Percentiles rank a stretch among this genome's conserved stretches.
Conservation (phyloP, 2,329 filamentous ascomycete genomes). For the Amphichorda felina region DNA sequence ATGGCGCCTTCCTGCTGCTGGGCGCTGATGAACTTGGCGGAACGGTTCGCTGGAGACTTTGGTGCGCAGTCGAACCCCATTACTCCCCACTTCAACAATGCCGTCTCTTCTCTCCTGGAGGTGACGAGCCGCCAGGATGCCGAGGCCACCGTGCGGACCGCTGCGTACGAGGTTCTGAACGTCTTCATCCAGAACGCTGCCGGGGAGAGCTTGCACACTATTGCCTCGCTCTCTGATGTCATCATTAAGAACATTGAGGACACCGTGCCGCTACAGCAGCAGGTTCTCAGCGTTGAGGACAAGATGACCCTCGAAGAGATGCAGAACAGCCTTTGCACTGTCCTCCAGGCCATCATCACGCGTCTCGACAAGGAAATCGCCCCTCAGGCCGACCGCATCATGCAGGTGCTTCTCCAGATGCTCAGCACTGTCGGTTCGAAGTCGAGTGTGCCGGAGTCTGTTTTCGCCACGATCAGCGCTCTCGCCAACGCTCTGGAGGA, state of each 20-base stretch:
- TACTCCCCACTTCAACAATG: conserved; percentile 86
- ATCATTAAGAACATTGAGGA: conserved; percentile 85
- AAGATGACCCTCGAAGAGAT: conserved; percentile 94
- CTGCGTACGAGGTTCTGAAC: conserved; percentile 93
- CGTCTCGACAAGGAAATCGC: conserved; percentile 84
- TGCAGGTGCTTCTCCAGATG: conserved; percentile 76
- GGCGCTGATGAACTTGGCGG: conserved; percentile 96
- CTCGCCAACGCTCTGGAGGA: conserved; percentile 84
- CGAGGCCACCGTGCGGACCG: conserved; percentile 83
- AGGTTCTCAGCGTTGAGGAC: conserved; percentile 95
- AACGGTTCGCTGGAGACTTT: conserved; percentile 82
- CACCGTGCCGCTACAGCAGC: conserved; percentile 77
- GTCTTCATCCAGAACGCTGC: conserved; percentile 88
- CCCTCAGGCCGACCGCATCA: conserved; percentile 85
- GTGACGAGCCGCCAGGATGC: conserved; percentile 75
- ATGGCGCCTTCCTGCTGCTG: conserved; percentile 98
- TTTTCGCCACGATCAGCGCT: conserved; percentile 87
- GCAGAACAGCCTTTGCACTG: conserved; percentile 88
- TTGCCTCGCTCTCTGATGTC: conserved; percentile 75
- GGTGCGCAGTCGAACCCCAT: conserved; percentile 70
- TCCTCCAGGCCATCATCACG: conserved; percentile 82
- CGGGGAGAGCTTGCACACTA: conserved; percentile 67
- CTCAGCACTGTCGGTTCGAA: conserved; percentile 68
- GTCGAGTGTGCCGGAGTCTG: conserved; percentile 86
- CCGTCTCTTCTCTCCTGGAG: conserved; percentile 71